Percentiles rank a stretch among this genome's conserved stretches.
Evolutionary conservation across 2,329 filamentous ascomycete species (phyloP).

Genomic region (Lachnellula arida): DNA sequence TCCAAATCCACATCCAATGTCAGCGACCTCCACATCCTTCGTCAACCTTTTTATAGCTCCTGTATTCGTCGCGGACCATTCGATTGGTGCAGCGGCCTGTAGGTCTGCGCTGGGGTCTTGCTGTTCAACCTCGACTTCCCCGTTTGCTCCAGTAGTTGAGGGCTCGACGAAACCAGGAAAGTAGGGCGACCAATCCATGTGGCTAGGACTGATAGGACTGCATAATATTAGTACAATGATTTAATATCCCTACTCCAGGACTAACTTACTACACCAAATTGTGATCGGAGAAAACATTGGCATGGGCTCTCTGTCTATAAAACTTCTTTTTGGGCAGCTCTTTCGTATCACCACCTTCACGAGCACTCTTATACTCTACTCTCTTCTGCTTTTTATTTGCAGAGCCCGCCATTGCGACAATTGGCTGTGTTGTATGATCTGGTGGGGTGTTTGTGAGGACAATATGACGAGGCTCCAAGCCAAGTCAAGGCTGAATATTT

Average conservation of each 20-base stretch:
- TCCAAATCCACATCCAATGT: slow-evolving; percentile 96
- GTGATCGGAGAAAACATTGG: slow-evolving; percentile 97
- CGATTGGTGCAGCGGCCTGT: background rate
- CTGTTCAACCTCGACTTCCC: slow-evolving; percentile 6
- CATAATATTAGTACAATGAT: slow-evolving; percentile 18
- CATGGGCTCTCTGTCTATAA: slow-evolving; percentile 93
- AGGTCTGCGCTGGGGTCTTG: background rate
- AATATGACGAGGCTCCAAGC: slow-evolving; percentile 2
- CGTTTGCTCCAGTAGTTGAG: slow-evolving; percentile 29
- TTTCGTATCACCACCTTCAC: slow-evolving; percentile 39
- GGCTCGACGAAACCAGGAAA: slow-evolving; percentile 67
- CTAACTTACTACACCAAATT: slow-evolving; percentile 72
- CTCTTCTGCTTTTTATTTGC: slow-evolving; percentile 61
- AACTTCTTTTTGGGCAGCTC: slow-evolving; percentile 86
- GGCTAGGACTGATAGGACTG: slow-evolving; percentile 71
- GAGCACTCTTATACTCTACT: slow-evolving; percentile 56
- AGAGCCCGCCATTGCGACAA: slow-evolving; percentile 36
- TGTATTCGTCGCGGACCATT: background rate
- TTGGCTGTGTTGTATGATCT: slow-evolving; percentile 54
- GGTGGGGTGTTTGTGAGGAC: slow-evolving; percentile 56
- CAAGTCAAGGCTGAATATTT: slow-evolving; percentile 8
- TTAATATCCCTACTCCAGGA: background rate
- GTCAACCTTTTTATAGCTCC: slow-evolving; percentile 39
- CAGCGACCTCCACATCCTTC: slow-evolving; percentile 82
- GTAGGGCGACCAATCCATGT: slow-evolving; percentile 88